Percentiles rank a stretch among this genome's conserved stretches.
Conservation (phyloP, 306 rosid genomes). For the Prunus persica region Prunus_persica_NCBIv2 NC_034011.1:25624001-25624500, state of each 20-base stretch:
- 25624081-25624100: conserved; percentile 81
- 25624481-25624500: conserved; percentile 57
- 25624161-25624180: conserved; percentile 77
- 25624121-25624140: conserved; percentile 61
- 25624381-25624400: neutral
- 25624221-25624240: conserved; percentile 78
- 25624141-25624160: conserved; percentile 77
- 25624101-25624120: conserved; percentile 91
- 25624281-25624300: too few species aligned
- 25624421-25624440: conserved; percentile 84
- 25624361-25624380: neutral
- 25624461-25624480: conserved; percentile 79
- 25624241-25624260: conserved; percentile 79
- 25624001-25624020: neutral
- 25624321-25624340: neutral
- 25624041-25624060: conserved; percentile 2
- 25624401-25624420: conserved; percentile 10
- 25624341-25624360: neutral
- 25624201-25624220: conserved; percentile 73
- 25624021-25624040: neutral
- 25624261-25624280: conserved; percentile 46
- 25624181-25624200: conserved; percentile 72
- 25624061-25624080: conserved; percentile 54
- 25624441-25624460: conserved; percentile 85
- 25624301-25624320: neutral